Evolutionary conservation across 306 rosid genomes (phyloP), one percentile per base, ranked within the genome.

Genomic region (Fragaria nilgerrensis): DNA sequence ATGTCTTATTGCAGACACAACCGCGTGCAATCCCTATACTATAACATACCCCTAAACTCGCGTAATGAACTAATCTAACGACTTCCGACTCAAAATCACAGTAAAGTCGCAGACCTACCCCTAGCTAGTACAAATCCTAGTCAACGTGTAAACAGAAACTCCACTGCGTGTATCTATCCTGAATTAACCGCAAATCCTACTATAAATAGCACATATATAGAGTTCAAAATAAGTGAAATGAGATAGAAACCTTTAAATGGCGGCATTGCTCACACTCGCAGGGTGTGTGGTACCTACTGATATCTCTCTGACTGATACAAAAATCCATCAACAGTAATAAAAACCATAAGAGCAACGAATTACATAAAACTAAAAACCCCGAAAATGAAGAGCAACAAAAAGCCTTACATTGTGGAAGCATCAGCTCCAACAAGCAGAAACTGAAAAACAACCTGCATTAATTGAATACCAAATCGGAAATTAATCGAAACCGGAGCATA

Each of bases 221-320:
- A 68, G 66, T 25, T 32, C 7, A 55, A 44, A 63, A 56, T 32
- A 2, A 66, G 63, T 22, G 20, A 62, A 43, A 52, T 64, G 72
- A 76, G 73, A 86, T 72, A 45, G 49, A 80, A 29, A 91, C 96
- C 93, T 85, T 80, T 75, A 37, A 5, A 58, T 70, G 59, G 62
- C 32, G 80, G 82, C 93, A 87, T 66, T 79, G 92, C 56, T 89
- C 85, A 37, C 89, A 89, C 23, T 87, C 84, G 56, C 78, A 76
- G 41, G 84, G 52, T 76, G 74, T 52, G 17, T 16, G 77, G 49
- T 77, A 77, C 78, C 73, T 50, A 78, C 63, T 29, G 68, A 81
- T 19, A 81, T 61, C 69, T 72, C 80, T 75, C 50, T 5, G 72
- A 58, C 85, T 83, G 86, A 13, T 59, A 68, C 2, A 68, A 22